These are phyloP conservation scores for Parasitella parasitica DNA, from an alignment of 371 early-diverging fungal genomes.

Conservation along the genomic window DNA sequence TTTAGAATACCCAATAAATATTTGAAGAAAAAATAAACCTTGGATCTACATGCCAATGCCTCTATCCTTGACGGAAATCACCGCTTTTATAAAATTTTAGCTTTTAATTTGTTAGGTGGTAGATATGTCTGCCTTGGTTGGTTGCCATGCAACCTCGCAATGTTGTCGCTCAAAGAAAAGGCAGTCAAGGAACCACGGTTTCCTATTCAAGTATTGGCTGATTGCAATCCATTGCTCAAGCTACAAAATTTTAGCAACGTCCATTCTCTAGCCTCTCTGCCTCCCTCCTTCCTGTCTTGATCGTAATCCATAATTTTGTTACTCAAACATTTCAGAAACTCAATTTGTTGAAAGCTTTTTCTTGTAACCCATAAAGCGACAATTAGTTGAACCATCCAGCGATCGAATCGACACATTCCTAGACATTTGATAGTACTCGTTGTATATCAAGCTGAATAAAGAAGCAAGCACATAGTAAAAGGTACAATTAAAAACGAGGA, in stretches of 20 bases:
- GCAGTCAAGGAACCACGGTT: not conserved
- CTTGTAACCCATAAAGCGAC: not conserved
- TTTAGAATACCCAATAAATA: not conserved
- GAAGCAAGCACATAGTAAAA: not conserved
- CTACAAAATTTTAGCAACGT: constrained; percentile 1
- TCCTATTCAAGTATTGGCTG: constrained; percentile 1
- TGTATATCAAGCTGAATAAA: no score
- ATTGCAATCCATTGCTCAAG: not conserved
- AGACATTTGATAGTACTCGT: not conserved
- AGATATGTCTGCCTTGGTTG: not conserved
- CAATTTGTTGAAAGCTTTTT: not conserved
- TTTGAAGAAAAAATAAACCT: no score
- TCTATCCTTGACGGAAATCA: no score
- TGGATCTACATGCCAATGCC: no score
- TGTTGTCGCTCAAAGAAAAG: no score
- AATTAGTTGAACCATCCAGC: not conserved
- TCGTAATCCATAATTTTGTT: not conserved
- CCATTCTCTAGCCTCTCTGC: not conserved
- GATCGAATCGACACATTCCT: no score
- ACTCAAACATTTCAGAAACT: not conserved
- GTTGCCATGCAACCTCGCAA: no score
- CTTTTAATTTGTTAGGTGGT: no score
- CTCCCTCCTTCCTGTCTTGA: not conserved
- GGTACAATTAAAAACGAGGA: constrained; percentile 10
- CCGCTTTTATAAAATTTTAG: no score